Conservation (phyloP, 73 alveolate genomes). For the Paramecium octaurelia region DNA sequence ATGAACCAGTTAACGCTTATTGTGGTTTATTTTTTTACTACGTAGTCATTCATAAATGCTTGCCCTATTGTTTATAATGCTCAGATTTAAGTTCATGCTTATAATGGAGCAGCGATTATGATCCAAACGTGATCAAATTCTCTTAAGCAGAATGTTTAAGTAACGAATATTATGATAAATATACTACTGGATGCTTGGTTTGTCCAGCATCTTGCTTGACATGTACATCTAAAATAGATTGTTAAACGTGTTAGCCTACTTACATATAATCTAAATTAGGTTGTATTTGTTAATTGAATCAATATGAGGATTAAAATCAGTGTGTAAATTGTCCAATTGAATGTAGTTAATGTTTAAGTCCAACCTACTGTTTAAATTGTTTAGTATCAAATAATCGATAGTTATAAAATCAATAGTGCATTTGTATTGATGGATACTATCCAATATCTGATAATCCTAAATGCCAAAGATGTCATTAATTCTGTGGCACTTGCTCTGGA, state of each 20-base stretch:
- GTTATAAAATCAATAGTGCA: background rate
- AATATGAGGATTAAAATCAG: background rate
- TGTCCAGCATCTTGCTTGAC: background rate
- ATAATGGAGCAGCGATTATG: background rate
- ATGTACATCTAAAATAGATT: background rate
- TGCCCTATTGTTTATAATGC: background rate
- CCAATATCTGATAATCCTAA: background rate
- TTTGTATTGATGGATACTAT: background rate
- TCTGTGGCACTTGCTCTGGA: background rate
- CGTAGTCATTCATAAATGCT: background rate
- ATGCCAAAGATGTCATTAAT: background rate
- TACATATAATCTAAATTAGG: background rate
- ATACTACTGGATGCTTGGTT: background rate
- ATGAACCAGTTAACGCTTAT: background rate
- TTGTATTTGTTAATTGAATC: background rate
- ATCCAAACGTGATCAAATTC: background rate
- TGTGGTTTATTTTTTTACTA: background rate
- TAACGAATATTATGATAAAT: background rate
- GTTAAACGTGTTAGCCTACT: background rate
- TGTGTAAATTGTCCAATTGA: background rate
- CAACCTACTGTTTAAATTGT: background rate
- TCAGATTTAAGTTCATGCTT: background rate
- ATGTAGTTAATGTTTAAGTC: background rate
- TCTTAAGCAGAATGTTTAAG: background rate
- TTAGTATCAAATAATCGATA: background rate